A percentile compares a stretch with the other conserved stretches of the same genome.
Evolutionary conservation across 1,284 basidiomycete species (phyloP).

Genomic region (Microbotryum lychnidis-dioicae): DNA sequence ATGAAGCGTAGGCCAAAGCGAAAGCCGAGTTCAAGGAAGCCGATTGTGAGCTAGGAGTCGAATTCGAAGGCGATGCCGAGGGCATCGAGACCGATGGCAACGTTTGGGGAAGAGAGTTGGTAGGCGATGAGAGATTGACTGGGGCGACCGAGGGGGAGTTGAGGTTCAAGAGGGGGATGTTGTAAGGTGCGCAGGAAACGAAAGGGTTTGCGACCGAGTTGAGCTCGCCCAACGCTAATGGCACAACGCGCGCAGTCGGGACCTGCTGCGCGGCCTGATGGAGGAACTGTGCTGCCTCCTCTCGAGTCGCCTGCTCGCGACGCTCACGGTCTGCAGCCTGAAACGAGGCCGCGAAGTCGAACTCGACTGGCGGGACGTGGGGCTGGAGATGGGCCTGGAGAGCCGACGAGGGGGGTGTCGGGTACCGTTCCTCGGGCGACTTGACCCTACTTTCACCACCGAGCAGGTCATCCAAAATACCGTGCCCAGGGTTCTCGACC

Average conservation of each 20-base stretch:
- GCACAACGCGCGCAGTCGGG: no score
- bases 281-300: no score
- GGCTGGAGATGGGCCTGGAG: neutral
- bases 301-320: no score
- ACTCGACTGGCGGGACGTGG: neutral
- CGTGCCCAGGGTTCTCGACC: slow-evolving; percentile 12
- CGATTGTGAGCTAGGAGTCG: neutral
- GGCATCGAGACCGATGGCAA: slow-evolving; percentile 4
- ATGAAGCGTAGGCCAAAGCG: neutral
- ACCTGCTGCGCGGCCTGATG: slow-evolving; percentile 14
- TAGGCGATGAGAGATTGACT: slow-evolving; percentile 1
- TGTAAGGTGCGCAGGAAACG: no score
- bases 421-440: slow-evolving; percentile 11
- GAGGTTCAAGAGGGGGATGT: no score
- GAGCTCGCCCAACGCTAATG: no score
- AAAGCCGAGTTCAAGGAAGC: neutral
- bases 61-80: no score
- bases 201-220: no score
- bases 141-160: no score
- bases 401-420: slow-evolving; percentile 14
- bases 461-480: slow-evolving; percentile 20
- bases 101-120: neutral
- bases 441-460: neutral
- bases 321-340: neutral
- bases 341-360: slow-evolving; percentile 5